Base-by-base conservation (phyloP, 2,329 filamentous ascomycete genomes). In the Xylaria sp. region DNA sequence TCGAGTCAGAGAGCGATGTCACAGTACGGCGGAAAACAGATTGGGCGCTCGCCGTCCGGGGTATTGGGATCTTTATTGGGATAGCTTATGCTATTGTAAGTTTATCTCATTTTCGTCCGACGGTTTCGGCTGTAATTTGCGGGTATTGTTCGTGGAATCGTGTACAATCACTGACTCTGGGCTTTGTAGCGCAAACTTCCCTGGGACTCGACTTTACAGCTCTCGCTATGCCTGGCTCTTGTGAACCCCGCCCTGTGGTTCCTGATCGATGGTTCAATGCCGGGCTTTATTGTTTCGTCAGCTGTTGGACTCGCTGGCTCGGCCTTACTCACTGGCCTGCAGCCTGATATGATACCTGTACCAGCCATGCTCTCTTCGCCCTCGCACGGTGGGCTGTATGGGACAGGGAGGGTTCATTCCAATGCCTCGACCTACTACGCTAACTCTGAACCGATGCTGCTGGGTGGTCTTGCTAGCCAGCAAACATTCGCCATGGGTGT, bases 231-330 rank as follows among this genome's bases (percentile, higher is more conserved):
- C 0, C 89, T 99, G 58, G 93, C 94, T 25, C 89, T 98, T 69
- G 93, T 92, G 23, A 98, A 98, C 78, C 95, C 96, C 1, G 92
- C 96, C 10, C 84, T 99, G 20, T 99, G 96, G 96, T 99, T 97
- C 81, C 86, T 98, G 28, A 92, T 99, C 77, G 96, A 99, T 81
- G 92, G 95, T 60, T 96, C 94, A 56, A 90, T 90, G 74, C 88
- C 94, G 0, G 96, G 96, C 4, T 92, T 98, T 74, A 83, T 96
- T 41, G 87, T 98, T 65, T 94, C 93, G 0, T 86, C 90, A 15
- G 83, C 88, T 1, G 90, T 97, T 12, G 92, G 93, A 1, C 78
- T 95, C 32, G 82, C 87, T 0, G 94, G 95, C 8, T 94, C 94
- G 10, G 87, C 88, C 15, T 80, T 94, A 18, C 83, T 97, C 20